Evolutionary conservation across 1,284 basidiomycete genomes (phyloP).

Genomic region (Xanthoconium separans): DNA sequence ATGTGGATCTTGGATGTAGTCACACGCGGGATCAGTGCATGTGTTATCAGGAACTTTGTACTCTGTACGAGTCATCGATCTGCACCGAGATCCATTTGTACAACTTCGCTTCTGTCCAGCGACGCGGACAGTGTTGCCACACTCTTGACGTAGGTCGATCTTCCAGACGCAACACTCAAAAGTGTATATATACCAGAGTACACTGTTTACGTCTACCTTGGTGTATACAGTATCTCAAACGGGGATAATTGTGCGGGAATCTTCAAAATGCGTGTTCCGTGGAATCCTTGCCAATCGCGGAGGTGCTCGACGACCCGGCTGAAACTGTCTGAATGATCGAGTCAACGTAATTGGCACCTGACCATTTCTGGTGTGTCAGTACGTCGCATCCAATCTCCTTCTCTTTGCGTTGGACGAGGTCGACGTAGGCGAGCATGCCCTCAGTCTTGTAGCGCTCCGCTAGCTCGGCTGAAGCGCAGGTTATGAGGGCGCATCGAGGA

Average conservation of each 20-base stretch:
- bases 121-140: too few relatives aligned
- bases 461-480: conserved; percentile 58
- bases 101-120: conserved; percentile 10
- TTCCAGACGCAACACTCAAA: conserved; percentile 5
- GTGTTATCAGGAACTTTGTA: not conserved
- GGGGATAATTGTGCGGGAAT: conserved; percentile 13
- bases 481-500: conserved; percentile 2
- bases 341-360: conserved; percentile 86
- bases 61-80: conserved; percentile 5
- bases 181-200: not conserved
- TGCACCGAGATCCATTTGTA: conserved; percentile 15
- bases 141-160: conserved; percentile 5
- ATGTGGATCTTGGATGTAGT: conserved; percentile 2
- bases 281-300: conserved; percentile 77
- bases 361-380: conserved; percentile 91
- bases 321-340: conserved; percentile 74
- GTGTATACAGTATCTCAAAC: conserved; percentile 2
- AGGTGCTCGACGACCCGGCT: conserved; percentile 81
- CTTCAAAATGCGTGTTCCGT: conserved; percentile 79
- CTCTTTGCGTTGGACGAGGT: conserved; percentile 84
- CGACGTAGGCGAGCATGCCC: conserved; percentile 87
- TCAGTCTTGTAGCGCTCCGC: conserved; percentile 75
- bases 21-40: not conserved
- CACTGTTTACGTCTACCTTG: conserved; percentile 5
- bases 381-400: conserved; percentile 92